Percentiles rank a stretch among this genome's conserved stretches.
Conservation (phyloP, 2,329 filamentous ascomycete genomes). For the Trichophyton verrucosum region DNA sequence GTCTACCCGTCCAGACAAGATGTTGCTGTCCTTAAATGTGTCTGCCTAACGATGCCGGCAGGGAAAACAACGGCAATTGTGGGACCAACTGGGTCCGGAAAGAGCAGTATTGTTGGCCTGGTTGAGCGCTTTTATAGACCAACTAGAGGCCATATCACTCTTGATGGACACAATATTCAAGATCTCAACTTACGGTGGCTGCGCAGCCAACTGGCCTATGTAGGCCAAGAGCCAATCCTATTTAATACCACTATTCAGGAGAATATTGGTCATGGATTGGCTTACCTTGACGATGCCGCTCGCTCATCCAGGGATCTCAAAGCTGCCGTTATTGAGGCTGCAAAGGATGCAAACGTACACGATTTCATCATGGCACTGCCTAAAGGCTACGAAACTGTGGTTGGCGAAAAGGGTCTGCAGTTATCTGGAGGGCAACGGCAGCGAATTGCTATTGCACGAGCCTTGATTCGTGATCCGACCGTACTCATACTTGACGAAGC, state of each 20-base stretch:
- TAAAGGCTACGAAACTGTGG: constrained; percentile 68
- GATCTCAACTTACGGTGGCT: constrained; percentile 20
- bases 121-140: constrained; percentile 49
- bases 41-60: constrained; percentile 27
- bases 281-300: not conserved
- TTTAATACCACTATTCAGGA: constrained; percentile 13
- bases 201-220: constrained; percentile 15
- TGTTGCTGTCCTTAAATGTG: constrained; percentile 26
- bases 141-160: constrained; percentile 20
- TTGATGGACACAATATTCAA: constrained; percentile 25
- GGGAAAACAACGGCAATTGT: constrained; percentile 37
- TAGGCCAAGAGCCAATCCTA: constrained; percentile 16
- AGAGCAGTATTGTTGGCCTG: constrained; percentile 38
- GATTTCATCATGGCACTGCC: constrained; percentile 64
- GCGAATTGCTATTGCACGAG: constrained; percentile 80
- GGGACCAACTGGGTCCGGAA: constrained; percentile 28
- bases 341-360: constrained; percentile 46
- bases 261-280: constrained; percentile 14
- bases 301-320: constrained; percentile 11
- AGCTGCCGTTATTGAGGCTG: constrained; percentile 11
- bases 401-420: constrained; percentile 81
- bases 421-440: constrained; percentile 96
- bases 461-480: constrained; percentile 67
- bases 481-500: constrained; percentile 75
- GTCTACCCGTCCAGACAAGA: constrained; percentile 29